These are phyloP conservation scores for Lachnellula subtilissima DNA, from an alignment of 2,329 filamentous ascomycete species.

Conservation along the genomic window DNA sequence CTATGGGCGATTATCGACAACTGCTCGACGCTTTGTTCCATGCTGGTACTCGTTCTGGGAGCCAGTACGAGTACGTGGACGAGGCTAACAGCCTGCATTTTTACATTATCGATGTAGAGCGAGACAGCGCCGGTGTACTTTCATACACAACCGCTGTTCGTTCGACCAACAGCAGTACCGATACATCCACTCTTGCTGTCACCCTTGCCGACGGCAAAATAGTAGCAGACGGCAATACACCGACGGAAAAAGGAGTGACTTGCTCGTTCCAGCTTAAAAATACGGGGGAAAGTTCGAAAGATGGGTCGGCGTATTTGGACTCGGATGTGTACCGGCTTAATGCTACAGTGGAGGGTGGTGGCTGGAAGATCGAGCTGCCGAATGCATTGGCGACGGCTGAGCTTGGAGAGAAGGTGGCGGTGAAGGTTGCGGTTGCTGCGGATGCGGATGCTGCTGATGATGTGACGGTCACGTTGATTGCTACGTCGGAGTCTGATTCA, in stretches of 20 bases:
- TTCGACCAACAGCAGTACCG: background rate
- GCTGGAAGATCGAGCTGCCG: slow-evolving; percentile 12
- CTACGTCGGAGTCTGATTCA: slow-evolving; percentile 7
- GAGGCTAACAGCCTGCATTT: slow-evolving; percentile 11
- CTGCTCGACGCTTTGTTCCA: slow-evolving; percentile 14
- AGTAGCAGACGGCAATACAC: background rate
- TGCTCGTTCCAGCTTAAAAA: slow-evolving; percentile 12
- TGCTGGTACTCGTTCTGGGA: slow-evolving; percentile 12
- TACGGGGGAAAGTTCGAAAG: slow-evolving; percentile 1
- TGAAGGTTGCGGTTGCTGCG: slow-evolving; percentile 3
- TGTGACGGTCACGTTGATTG: slow-evolving; percentile 10
- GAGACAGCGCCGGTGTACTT: slow-evolving; percentile 5
- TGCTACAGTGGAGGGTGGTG: slow-evolving; percentile 4
- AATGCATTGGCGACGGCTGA: slow-evolving; percentile 9
- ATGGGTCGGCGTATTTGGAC: slow-evolving; percentile 8
- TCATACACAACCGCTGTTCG: slow-evolving; percentile 12
- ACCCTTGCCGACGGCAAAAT: background rate
- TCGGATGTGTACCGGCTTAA: slow-evolving; percentile 11
- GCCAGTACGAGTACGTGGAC: slow-evolving; percentile 14
- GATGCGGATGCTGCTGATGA: background rate
- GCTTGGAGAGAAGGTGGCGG: background rate
- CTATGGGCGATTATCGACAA: slow-evolving; percentile 11
- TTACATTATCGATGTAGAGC: slow-evolving; percentile 10
- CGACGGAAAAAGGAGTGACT: slow-evolving; percentile 5
- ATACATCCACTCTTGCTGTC: slow-evolving; percentile 6